phyloP scores from a whole-genome alignment of 228 moss, liverwort and hornwort species.

The Sphagnum magellanicum region DNA sequence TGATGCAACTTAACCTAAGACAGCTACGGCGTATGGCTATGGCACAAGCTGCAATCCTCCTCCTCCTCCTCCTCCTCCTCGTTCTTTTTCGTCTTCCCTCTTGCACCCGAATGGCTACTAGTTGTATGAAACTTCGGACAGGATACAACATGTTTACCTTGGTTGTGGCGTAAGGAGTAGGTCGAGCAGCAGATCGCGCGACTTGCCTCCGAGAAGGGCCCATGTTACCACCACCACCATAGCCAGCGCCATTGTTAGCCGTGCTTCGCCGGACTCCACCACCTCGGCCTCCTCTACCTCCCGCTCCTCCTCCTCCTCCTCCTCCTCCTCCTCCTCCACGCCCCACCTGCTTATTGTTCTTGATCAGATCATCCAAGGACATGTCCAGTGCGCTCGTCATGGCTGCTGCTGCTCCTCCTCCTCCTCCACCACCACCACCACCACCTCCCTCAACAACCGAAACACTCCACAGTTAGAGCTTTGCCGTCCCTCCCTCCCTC shows the following conservation, averaged over 20 bases:
- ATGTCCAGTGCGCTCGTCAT: constrained; percentile 31
- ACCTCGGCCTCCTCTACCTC: constrained; percentile 29
- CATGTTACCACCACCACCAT: constrained; percentile 39
- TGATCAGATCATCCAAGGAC: constrained; percentile 63
- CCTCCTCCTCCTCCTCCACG: constrained; percentile 48
- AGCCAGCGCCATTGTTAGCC: constrained; percentile 25
- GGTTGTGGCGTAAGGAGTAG: constrained; percentile 67
- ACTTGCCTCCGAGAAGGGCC: constrained; percentile 66
- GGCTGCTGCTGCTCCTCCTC: constrained; percentile 20
- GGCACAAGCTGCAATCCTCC: too few relatives aligned
- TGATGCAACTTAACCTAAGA: too few relatives aligned
- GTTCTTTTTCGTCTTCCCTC: too few relatives aligned
- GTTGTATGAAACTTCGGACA: constrained; percentile 12
- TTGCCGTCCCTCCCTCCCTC: too few relatives aligned
- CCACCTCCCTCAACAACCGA: background rate
- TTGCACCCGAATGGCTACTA: too few relatives aligned
- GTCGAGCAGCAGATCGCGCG: constrained; percentile 61
- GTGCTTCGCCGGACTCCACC: constrained; percentile 32
- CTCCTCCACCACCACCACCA: background rate
- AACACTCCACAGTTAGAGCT: background rate
- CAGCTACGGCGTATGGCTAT: too few relatives aligned
- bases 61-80: too few relatives aligned
- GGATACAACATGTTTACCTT: constrained; percentile 89
- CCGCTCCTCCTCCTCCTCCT: constrained; percentile 33
- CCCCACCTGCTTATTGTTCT: constrained; percentile 42